Percentiles rank a stretch among this genome's conserved stretches.
Conservation (phyloP, 331 rosid genomes). For the Malus hybrid region DNA sequence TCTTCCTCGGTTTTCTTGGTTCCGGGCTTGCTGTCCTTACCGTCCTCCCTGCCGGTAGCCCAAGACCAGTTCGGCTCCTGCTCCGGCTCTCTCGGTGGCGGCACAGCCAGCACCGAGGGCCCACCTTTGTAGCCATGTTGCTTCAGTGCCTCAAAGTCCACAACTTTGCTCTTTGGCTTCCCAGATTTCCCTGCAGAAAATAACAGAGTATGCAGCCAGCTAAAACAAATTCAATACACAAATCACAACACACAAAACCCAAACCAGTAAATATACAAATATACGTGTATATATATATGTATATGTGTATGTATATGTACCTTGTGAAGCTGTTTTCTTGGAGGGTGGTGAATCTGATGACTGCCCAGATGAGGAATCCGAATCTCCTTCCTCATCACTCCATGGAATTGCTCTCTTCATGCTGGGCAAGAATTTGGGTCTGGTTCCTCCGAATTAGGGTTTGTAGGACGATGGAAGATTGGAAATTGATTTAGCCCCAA, state of each 20-base stretch:
- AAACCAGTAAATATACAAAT: background rate
- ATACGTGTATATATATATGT: too few relatives aligned
- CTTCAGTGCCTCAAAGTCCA: slow-evolving; percentile 72
- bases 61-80: slow-evolving; percentile 67
- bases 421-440: background rate
- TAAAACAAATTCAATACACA: background rate
- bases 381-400: slow-evolving; percentile 56
- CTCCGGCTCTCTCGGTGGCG: slow-evolving; percentile 48
- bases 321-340: slow-evolving; percentile 17
- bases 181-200: slow-evolving; percentile 45
- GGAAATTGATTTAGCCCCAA: background rate
- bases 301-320: background rate
- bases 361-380: slow-evolving; percentile 39
- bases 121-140: slow-evolving; percentile 79
- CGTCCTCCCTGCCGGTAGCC: slow-evolving; percentile 66
- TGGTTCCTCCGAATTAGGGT: background rate
- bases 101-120: slow-evolving; percentile 76
- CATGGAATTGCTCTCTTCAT: slow-evolving; percentile 87
- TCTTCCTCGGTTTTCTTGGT: background rate
- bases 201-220: background rate
- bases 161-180: slow-evolving; percentile 43
- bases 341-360: slow-evolving; percentile 31
- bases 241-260: background rate
- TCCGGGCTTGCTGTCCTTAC: slow-evolving; percentile 14
- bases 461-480: background rate